Evolutionary conservation across 2,329 filamentous ascomycete genomes (phyloP).

Genomic region (Annulohypoxylon truncatum): DNA sequence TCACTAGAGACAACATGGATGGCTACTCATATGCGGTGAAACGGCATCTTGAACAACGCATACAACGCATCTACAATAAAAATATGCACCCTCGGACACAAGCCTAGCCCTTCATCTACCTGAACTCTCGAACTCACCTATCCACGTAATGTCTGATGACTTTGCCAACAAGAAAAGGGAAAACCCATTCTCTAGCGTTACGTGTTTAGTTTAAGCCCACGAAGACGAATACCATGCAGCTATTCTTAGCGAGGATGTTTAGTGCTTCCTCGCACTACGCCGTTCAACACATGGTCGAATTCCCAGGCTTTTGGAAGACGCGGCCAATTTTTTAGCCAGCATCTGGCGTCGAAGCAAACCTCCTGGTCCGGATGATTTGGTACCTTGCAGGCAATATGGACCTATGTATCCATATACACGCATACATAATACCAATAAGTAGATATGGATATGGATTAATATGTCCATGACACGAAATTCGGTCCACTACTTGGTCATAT

Average conservation of each 20-base stretch:
- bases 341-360: constrained; percentile 17
- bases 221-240: constrained; percentile 26
- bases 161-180: neutral
- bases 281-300: constrained; percentile 21
- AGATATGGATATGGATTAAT: neutral
- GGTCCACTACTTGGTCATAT: constrained; percentile 2
- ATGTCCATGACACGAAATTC: neutral
- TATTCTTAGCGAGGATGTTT: constrained; percentile 31
- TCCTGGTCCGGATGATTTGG: constrained; percentile 28
- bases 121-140: constrained; percentile 1
- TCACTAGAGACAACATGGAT: constrained; percentile 30
- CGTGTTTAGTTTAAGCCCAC: constrained; percentile 16
- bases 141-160: constrained; percentile 26
- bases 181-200: constrained; percentile 28
- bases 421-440: neutral
- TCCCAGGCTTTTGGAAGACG: constrained; percentile 24
- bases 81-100: constrained; percentile 18
- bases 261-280: constrained; percentile 26
- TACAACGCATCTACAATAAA: constrained; percentile 36
- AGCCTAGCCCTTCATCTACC: neutral
- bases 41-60: constrained; percentile 40
- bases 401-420: neutral
- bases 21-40: constrained; percentile 34
- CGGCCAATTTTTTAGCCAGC: constrained; percentile 25
- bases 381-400: constrained; percentile 34